Base-by-base conservation (phyloP, 768 basidiomycete species). In the Leccinellum albellum region DNA sequence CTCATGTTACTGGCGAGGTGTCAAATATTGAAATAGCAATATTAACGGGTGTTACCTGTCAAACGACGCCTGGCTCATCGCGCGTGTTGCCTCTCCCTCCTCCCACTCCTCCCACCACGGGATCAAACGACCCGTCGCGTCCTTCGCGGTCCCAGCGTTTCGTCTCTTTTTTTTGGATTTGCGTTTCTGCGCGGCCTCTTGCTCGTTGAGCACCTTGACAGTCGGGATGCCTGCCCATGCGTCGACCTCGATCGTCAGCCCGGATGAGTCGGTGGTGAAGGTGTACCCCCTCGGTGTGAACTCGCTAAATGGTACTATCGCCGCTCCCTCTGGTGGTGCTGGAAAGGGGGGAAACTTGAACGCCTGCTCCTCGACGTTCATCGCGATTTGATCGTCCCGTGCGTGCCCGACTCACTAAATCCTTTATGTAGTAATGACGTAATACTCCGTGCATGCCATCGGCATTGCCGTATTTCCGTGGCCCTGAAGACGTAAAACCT, bases 301-400 rank as follows among this genome's bases (percentile, higher is more conserved):
- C 28, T 73, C 66, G 42, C 69, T 66, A 66, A 82, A 84, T 0
- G 79, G 72, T 33, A 75, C 65, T 57, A 83, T 73, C 28, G 57
- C 58, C 20, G 77, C 75, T 17, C 77, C 81, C 6, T 65, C 62
- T 0, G 80, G 80, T 0, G 60, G 47, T 2, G 45, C 14, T 7
- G 82, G 82, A 61, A 82, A 84, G 0, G 82, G 81, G 1, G 82
- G 82, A 55, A 82, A 82, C 10, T 3, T 46, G 14, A 42, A 48
- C 21, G 44, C 0, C 3, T 48, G 21, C 1, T 56, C 53, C 24
- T 54, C 20, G 29, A 6, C 35, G 31, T 29, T 21, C 40, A 40
- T 56, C 33, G 21, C 21, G 49, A 9, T 23, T 35, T 35, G 35
- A 35, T 40, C 37, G 37, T 40, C 4, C 37, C n/a, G 37, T 37